Percentiles rank a stretch among this genome's conserved stretches.
phyloP scores from a whole-genome alignment of 495 filamentous ascomycete genomes.

The Trypethelium eluteriae region DNA sequence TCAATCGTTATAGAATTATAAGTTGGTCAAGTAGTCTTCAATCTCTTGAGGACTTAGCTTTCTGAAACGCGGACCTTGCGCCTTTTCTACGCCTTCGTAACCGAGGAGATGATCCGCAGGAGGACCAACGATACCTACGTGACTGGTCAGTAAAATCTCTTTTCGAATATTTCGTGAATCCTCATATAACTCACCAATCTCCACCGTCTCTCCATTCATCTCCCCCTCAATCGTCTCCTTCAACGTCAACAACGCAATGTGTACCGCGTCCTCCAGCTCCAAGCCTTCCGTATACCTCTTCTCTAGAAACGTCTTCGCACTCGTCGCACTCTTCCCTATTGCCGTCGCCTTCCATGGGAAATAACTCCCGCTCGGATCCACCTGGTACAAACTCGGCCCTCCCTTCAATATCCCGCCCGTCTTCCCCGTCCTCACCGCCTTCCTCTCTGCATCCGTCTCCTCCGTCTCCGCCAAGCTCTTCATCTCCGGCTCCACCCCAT shows the following conservation, averaged over 20 bases:
- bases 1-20: slow-evolving; percentile 43
- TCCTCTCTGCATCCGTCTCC: slow-evolving; percentile 54
- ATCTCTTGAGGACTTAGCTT: slow-evolving; percentile 97
- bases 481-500: slow-evolving; percentile 78
- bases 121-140: slow-evolving; percentile 80
- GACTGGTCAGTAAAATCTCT: slow-evolving; percentile 27
- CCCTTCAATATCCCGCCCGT: slow-evolving; percentile 93
- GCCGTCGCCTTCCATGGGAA: slow-evolving; percentile 99
- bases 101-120: slow-evolving; percentile 89
- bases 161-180: background rate
- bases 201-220: slow-evolving; percentile 98
- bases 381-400: slow-evolving; percentile 94
- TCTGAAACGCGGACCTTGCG: slow-evolving; percentile 84
- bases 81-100: slow-evolving; percentile 83
- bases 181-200: slow-evolving; percentile 65
- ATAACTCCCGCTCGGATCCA: slow-evolving; percentile 92
- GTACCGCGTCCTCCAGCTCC: slow-evolving; percentile 95
- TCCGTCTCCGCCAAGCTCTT: slow-evolving; percentile 38
- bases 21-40: slow-evolving; percentile 96
- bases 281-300: slow-evolving; percentile 96
- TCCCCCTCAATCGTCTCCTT: slow-evolving; percentile 99
- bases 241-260: slow-evolving; percentile 93
- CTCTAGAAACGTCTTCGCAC: slow-evolving; percentile 96
- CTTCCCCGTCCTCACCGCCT: slow-evolving; percentile 64
- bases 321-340: slow-evolving; percentile 96